A percentile compares a stretch with the other conserved stretches of the same genome.
phyloP scores from a whole-genome alignment of 768 basidiomycete genomes.

The Leucocoprinus sp. region DNA sequence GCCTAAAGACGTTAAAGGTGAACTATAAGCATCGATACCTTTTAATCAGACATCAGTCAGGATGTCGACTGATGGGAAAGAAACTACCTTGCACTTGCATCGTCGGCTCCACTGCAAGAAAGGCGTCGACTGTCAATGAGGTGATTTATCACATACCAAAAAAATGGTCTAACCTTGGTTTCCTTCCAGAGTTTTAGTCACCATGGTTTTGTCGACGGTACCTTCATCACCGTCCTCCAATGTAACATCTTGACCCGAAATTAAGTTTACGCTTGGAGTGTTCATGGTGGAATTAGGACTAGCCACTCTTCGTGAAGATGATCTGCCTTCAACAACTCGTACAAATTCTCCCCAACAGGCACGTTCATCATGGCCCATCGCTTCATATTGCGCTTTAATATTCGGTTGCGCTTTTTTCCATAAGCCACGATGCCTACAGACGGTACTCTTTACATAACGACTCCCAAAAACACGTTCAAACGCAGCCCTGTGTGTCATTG shows the following conservation, averaged over 20 bases:
- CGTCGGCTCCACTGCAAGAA: too few relatives aligned
- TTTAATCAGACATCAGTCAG: too few relatives aligned
- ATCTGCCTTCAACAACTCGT: constrained; percentile 47
- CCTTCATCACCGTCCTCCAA: constrained; percentile 14
- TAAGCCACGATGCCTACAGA: constrained; percentile 62
- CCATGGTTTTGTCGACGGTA: constrained; percentile 16
- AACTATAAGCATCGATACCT: too few relatives aligned
- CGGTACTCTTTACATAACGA: constrained; percentile 66
- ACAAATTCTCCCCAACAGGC: constrained; percentile 69
- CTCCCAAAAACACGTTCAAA: constrained; percentile 67
- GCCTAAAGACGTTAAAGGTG: too few relatives aligned
- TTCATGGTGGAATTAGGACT: constrained; percentile 1
- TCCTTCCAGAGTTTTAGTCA: constrained; percentile 11
- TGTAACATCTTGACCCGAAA: constrained; percentile 15
- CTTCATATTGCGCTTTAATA: constrained; percentile 43
- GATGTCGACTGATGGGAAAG: too few relatives aligned
- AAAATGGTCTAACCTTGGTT: constrained; percentile 3
- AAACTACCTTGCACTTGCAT: too few relatives aligned
- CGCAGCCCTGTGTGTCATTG: constrained; percentile 54
- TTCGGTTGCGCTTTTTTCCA: constrained; percentile 49
- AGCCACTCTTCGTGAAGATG: constrained; percentile 21
- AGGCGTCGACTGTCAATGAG: too few relatives aligned
- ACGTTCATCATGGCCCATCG: constrained; percentile 45
- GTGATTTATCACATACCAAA: too few relatives aligned
- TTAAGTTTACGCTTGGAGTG: constrained; percentile 10